phyloP scores from a whole-genome alignment of 441 rosid species.

The Erodium chrysanthum region DNA sequence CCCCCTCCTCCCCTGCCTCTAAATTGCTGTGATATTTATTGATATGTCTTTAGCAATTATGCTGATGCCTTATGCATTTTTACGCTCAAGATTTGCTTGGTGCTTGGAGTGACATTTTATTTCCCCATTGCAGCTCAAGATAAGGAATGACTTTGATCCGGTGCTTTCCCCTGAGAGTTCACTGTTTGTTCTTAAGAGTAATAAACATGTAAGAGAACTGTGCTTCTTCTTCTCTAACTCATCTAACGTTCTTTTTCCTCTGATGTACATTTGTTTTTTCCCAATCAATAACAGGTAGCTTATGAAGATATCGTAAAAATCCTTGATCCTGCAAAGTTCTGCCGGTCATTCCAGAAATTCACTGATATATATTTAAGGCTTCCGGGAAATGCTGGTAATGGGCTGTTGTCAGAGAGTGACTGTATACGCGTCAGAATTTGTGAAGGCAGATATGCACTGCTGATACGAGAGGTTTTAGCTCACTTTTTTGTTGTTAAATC shows the following conservation, averaged over 20 bases:
- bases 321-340: conserved; percentile 67
- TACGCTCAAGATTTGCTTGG: conserved; percentile 1
- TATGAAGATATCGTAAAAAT: conserved; percentile 80
- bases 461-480: conserved; percentile 79
- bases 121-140: conserved; percentile 60
- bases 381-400: conserved; percentile 75
- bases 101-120: conserved; percentile 15
- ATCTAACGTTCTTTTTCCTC: conserved; percentile 17
- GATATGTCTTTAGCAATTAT: conserved; percentile 8
- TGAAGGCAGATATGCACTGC: conserved; percentile 96
- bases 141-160: conserved; percentile 99
- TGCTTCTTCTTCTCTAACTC: conserved; percentile 19
- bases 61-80: background rate
- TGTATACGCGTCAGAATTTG: conserved; percentile 95
- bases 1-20: background rate
- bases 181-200: conserved; percentile 86
- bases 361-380: conserved; percentile 82
- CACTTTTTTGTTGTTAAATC: background rate
- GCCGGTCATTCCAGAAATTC: conserved; percentile 91
- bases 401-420: conserved; percentile 76
- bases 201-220: conserved; percentile 57
- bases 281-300: conserved; percentile 47
- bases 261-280: conserved; percentile 15
- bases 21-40: background rate
- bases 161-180: conserved; percentile 99